A percentile compares a stretch with the other conserved stretches of the same genome.
Evolutionary conservation across 352 stramenopile genomes (phyloP).

Genomic region (Phytophthora kernoviae): DNA sequence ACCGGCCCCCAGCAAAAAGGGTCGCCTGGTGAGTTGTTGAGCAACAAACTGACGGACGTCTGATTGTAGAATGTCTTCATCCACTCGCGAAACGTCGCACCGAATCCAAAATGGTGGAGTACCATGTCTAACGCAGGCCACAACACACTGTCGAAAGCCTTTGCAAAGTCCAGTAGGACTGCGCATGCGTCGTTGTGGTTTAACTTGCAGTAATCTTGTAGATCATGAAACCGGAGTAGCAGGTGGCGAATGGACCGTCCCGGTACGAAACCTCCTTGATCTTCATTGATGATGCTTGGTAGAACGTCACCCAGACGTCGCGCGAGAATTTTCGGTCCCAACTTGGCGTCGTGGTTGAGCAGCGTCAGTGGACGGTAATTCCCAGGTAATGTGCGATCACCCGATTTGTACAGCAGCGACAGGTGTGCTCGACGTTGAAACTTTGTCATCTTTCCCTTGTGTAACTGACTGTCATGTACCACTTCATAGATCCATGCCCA

Average conservation of each 20-base stretch:
- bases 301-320: constrained; percentile 3
- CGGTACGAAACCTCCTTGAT: constrained; percentile 11
- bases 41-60: constrained; percentile 7
- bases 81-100: constrained; percentile 8
- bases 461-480: not conserved
- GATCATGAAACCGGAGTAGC: constrained; percentile 15
- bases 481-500: constrained; percentile 5
- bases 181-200: constrained; percentile 1
- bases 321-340: not conserved
- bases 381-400: not conserved
- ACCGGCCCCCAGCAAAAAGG: constrained; percentile 8
- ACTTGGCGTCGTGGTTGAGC: constrained; percentile 18
- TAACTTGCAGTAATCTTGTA: constrained; percentile 4
- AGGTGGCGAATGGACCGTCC: constrained; percentile 12
- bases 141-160: constrained; percentile 13
- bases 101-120: constrained; percentile 21
- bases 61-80: constrained; percentile 21
- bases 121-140: constrained; percentile 11
- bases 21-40: constrained; percentile 10
- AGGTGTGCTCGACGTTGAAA: constrained; percentile 15
- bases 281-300: constrained; percentile 10
- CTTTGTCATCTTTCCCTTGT: constrained; percentile 21
- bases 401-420: constrained; percentile 12
- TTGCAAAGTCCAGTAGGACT: constrained; percentile 6
- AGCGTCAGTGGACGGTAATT: constrained; percentile 23